Percentiles rank a stretch among this genome's conserved stretches.
These are phyloP conservation scores for Penstemon barbatus DNA, from an alignment of 257 asterid genomes.

Conservation along the genomic window DNA sequence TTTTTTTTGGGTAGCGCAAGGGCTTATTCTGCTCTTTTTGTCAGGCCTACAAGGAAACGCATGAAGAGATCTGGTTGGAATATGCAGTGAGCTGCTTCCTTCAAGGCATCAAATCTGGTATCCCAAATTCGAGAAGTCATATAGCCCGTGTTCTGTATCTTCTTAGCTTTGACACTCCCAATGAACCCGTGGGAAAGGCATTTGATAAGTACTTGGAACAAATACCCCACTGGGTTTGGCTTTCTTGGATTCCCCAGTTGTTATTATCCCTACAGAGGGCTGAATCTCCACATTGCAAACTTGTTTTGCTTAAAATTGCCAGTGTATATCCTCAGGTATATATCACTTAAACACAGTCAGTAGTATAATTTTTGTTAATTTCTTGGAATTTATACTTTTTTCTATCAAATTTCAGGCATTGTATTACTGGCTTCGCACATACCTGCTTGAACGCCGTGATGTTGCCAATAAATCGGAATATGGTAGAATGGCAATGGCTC, in stretches of 20 bases:
- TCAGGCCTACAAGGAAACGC: slow-evolving; percentile 91
- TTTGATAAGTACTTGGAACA: slow-evolving; percentile 93
- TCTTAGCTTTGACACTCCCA: slow-evolving; percentile 94
- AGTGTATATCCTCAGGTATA: slow-evolving; percentile 91
- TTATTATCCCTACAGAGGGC: slow-evolving; percentile 89
- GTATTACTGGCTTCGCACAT: slow-evolving; percentile 98
- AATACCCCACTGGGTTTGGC: slow-evolving; percentile 98
- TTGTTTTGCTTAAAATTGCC: slow-evolving; percentile 86
- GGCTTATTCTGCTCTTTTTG: slow-evolving; percentile 29
- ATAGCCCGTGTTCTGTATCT: slow-evolving; percentile 94
- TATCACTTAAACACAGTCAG: slow-evolving; percentile 17
- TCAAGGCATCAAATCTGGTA: slow-evolving; percentile 92
- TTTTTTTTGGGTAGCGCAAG: slow-evolving; percentile 3
- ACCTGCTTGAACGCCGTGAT: slow-evolving; percentile 97
- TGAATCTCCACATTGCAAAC: slow-evolving; percentile 96
- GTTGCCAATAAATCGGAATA: slow-evolving; percentile 94
- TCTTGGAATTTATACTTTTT: slow-evolving; percentile 28
- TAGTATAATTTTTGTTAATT: slow-evolving; percentile 19
- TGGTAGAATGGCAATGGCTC: slow-evolving; percentile 96
- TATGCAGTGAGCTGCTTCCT: slow-evolving; percentile 99
- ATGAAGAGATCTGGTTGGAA: slow-evolving; percentile 93
- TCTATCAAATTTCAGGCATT: slow-evolving; percentile 60
- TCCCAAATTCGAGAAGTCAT: slow-evolving; percentile 94
- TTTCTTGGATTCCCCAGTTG: slow-evolving; percentile 98
- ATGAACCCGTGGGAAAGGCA: slow-evolving; percentile 90